A percentile compares a stretch with the other conserved stretches of the same genome.
phyloP scores from a whole-genome alignment of 179 eudicot genomes.

The Carnegiea gigantea region DNA sequence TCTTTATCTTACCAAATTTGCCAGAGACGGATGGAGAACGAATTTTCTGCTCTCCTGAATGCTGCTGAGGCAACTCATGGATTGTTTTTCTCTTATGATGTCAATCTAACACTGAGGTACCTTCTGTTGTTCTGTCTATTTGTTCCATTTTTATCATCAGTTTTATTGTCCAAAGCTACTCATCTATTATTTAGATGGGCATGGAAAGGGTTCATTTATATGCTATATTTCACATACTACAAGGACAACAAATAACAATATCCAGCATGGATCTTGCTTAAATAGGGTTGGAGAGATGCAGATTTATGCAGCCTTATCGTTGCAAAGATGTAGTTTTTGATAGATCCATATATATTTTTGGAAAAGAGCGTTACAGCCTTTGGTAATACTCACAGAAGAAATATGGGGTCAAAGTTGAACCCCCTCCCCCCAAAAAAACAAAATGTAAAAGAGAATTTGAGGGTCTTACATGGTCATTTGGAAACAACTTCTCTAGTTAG shows the following conservation, averaged over 20 bases:
- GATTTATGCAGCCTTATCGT: neutral
- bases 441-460: no score
- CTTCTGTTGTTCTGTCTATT: slow-evolving; percentile 3
- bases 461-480: neutral
- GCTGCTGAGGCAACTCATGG: slow-evolving; percentile 76
- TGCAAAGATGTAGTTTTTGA: neutral
- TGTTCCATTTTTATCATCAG: neutral
- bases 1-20: slow-evolving; percentile 17
- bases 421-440: no score
- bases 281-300: neutral
- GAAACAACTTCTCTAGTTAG: neutral
- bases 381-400: neutral
- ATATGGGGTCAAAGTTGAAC: no score
- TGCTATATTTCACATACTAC: neutral
- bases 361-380: neutral
- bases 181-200: neutral
- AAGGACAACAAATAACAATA: neutral
- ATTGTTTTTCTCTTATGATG: slow-evolving; percentile 85
- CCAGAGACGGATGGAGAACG: slow-evolving; percentile 92
- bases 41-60: slow-evolving; percentile 65
- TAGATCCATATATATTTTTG: neutral
- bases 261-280: neutral
- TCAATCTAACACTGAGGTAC: slow-evolving; percentile 87
- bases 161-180: neutral
- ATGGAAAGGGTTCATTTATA: neutral